Conservation (phyloP, 192 early-diverging fungal species). For the Backusella liffmaniae region DNA sequence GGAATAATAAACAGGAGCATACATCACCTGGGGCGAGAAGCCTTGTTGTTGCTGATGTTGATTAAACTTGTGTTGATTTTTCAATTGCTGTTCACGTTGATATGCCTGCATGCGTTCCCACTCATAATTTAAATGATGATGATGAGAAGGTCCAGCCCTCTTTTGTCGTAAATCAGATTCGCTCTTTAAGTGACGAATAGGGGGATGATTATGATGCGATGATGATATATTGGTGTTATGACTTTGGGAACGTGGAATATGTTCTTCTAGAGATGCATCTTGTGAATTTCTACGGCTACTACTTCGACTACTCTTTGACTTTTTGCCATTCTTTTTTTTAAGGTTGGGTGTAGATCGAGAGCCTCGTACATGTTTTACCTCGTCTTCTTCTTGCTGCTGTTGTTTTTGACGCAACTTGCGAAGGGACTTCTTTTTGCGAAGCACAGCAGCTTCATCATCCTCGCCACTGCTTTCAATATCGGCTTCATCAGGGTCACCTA, state of each 20-base stretch:
- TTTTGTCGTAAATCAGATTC: slow-evolving; percentile 12
- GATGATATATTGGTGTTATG: slow-evolving; percentile 2
- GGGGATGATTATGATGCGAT: neutral
- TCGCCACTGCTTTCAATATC: neutral
- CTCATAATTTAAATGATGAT: slow-evolving; percentile 4
- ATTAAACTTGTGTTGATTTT: neutral
- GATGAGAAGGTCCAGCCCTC: neutral
- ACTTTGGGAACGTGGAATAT: neutral
- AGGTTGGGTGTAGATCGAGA: slow-evolving; percentile 9
- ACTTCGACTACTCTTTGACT: neutral
- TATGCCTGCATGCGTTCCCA: slow-evolving; percentile 22
- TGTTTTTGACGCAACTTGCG: slow-evolving; percentile 8
- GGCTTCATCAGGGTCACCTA: neutral
- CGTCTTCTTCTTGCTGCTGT: neutral
- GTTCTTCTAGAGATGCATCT: slow-evolving; percentile 2
- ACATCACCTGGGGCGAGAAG: neutral
- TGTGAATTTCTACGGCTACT: slow-evolving; percentile 9
- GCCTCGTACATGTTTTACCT: neutral
- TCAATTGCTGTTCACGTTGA: slow-evolving; percentile 13
- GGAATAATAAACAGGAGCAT: neutral
- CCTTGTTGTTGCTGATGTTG: neutral
- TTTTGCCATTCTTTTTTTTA: slow-evolving; percentile 18
- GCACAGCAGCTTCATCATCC: neutral
- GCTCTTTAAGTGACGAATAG: slow-evolving; percentile 17
- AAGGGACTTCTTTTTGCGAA: neutral